Percentiles rank a stretch among this genome's conserved stretches.
phyloP scores from a whole-genome alignment of 2,329 filamentous ascomycete species.

The Cladosporium sp. region DNA sequence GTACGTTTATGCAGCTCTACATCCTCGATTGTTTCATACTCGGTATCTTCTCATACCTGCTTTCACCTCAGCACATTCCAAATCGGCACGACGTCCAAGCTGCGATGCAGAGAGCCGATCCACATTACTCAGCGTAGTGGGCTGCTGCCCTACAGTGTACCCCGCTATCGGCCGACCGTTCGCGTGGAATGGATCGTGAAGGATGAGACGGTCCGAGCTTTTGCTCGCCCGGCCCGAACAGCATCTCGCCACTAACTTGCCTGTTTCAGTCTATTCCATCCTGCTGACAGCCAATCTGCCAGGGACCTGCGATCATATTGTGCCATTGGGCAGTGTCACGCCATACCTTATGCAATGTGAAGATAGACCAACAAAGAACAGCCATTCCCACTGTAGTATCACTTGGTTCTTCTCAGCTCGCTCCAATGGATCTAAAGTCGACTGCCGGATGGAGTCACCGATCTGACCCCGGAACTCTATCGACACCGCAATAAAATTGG shows the following conservation, averaged over 20 bases:
- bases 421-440: neutral
- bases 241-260: neutral
- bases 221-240: neutral
- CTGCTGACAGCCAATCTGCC: neutral
- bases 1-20: no score
- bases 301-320: neutral
- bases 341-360: no score
- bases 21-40: no score
- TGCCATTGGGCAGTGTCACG: neutral
- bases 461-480: neutral
- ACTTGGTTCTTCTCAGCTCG: neutral
- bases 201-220: neutral
- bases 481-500: neutral
- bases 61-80: no score
- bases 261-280: neutral
- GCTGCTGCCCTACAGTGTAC: neutral
- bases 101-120: neutral
- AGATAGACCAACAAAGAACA: neutral
- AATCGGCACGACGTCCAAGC: no score
- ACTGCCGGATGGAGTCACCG: neutral
- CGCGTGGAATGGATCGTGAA: neutral
- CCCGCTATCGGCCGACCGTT: neutral
- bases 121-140: neutral
- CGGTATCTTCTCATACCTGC: no score
- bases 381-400: neutral